These are phyloP conservation scores for Fusarium sp. DNA, from an alignment of 2,329 filamentous ascomycete genomes.

Conservation along the genomic window DNA sequence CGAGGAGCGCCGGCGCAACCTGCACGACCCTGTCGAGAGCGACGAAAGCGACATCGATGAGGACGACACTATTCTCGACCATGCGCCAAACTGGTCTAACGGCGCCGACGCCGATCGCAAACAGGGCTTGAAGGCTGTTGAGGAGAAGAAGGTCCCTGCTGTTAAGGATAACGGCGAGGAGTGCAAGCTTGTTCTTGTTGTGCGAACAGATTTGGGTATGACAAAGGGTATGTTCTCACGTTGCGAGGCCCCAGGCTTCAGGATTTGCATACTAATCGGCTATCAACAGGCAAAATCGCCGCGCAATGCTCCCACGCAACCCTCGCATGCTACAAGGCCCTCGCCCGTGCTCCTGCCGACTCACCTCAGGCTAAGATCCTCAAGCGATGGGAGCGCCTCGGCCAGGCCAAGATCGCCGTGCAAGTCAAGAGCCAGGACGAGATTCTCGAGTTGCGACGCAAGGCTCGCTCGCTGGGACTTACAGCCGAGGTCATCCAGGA, in stretches of 20 bases:
- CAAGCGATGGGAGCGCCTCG: constrained; percentile 83
- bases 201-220: constrained; percentile 96
- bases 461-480: constrained; percentile 84
- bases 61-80: constrained; percentile 68
- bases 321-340: constrained; percentile 93
- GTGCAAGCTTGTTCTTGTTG: constrained; percentile 93
- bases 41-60: constrained; percentile 76
- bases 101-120: constrained; percentile 67
- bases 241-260: accelerated
- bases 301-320: constrained; percentile 97
- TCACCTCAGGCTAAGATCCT: constrained; percentile 72
- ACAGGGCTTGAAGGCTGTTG: constrained; percentile 62
- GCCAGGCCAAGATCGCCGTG: constrained; percentile 93
- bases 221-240: constrained; percentile 77
- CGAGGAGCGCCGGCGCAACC: constrained; percentile 66
- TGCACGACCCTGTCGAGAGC: constrained; percentile 71
- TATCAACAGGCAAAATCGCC: constrained; percentile 86
- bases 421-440: constrained; percentile 90
- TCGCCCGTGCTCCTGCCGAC: constrained; percentile 67
- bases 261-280: neutral
- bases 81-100: constrained; percentile 75
- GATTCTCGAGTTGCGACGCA: constrained; percentile 76
- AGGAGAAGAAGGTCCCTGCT: constrained; percentile 57
- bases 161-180: constrained; percentile 70
- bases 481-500: constrained; percentile 92